Evolutionary conservation across 352 stramenopile species (phyloP).

Genomic region (Aphanomyces cochlioides): DNA sequence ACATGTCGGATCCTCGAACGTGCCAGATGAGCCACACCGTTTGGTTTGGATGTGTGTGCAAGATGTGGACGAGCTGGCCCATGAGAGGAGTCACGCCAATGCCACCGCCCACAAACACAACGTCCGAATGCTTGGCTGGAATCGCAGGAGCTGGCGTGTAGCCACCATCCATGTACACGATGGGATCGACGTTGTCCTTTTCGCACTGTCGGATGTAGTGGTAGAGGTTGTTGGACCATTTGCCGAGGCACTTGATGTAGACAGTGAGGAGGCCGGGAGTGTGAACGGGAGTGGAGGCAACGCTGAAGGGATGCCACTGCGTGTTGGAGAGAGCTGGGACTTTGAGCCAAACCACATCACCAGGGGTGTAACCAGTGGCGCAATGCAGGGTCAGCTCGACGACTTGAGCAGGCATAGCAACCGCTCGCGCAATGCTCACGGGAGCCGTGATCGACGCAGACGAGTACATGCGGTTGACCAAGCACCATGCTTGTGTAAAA

Average conservation of each 20-base stretch:
- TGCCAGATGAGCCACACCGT: slow-evolving; percentile 24
- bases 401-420: slow-evolving; percentile 31
- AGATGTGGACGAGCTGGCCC: slow-evolving; percentile 15
- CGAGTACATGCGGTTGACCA: slow-evolving; percentile 39
- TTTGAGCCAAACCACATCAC: slow-evolving; percentile 68
- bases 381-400: slow-evolving; percentile 41
- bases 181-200: slow-evolving; percentile 31
- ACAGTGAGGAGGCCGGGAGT: slow-evolving; percentile 33
- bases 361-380: slow-evolving; percentile 57
- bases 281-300: slow-evolving; percentile 34
- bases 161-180: slow-evolving; percentile 37
- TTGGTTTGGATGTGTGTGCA: slow-evolving; percentile 11
- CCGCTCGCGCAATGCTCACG: slow-evolving; percentile 36
- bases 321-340: slow-evolving; percentile 48
- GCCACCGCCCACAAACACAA: slow-evolving; percentile 38
- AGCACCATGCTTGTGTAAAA: slow-evolving; percentile 43
- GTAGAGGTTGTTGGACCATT: slow-evolving; percentile 34
- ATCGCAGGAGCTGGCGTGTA: slow-evolving; percentile 31
- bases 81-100: slow-evolving; percentile 34
- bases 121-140: slow-evolving; percentile 33
- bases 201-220: slow-evolving; percentile 36
- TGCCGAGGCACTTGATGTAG: slow-evolving; percentile 31
- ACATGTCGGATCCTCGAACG: neutral
- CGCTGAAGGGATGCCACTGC: slow-evolving; percentile 37
- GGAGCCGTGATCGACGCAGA: slow-evolving; percentile 33